A percentile compares a stretch with the other conserved stretches of the same genome.
phyloP scores from a whole-genome alignment of 2,329 filamentous ascomycete species.

The Neoascochyta sp. region DNA sequence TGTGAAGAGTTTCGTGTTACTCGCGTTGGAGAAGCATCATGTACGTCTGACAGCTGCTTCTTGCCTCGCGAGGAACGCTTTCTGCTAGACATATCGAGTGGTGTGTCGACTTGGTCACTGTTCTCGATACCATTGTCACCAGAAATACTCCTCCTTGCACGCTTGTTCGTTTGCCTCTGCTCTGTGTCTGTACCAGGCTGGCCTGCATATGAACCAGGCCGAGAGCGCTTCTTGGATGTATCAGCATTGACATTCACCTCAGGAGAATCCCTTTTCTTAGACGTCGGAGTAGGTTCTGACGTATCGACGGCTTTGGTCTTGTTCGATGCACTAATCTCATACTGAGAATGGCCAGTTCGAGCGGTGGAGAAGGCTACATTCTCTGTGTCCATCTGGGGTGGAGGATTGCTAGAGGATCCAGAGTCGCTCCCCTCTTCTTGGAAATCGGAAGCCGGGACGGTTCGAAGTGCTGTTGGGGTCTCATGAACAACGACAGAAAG shows the following conservation, averaged over 20 bases:
- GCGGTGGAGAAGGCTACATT: conserved; percentile 18
- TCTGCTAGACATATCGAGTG: no score
- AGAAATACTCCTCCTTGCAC: conserved; percentile 9
- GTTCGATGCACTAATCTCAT: no score
- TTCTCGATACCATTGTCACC: no score
- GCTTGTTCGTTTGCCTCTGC: conserved; percentile 17
- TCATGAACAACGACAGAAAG: conserved; percentile 31
- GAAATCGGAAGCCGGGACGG: no score
- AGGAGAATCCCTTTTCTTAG: conserved; percentile 3
- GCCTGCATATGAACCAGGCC: conserved; percentile 2
- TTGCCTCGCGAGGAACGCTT: conserved; percentile 12
- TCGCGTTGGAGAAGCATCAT: conserved; percentile 12
- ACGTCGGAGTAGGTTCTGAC: background rate
- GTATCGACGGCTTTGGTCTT: background rate
- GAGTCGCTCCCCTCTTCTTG: conserved; percentile 1
- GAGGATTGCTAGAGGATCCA: conserved; percentile 4
- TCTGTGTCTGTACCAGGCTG: no score
- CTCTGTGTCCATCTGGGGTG: conserved; percentile 1
- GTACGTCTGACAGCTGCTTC: conserved; percentile 5
- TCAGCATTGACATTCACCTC: conserved; percentile 5
- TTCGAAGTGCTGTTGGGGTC: conserved; percentile 27
- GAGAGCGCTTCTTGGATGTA: conserved; percentile 14
- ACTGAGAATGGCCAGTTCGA: conserved; percentile 13
- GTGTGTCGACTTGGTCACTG: no score
- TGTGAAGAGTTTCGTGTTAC: conserved; percentile 20